Percentiles rank a stretch among this genome's conserved stretches.
phyloP scores from a whole-genome alignment of 176 grass and related monocot genomes.

The Tillandsia fasciculata region DNA sequence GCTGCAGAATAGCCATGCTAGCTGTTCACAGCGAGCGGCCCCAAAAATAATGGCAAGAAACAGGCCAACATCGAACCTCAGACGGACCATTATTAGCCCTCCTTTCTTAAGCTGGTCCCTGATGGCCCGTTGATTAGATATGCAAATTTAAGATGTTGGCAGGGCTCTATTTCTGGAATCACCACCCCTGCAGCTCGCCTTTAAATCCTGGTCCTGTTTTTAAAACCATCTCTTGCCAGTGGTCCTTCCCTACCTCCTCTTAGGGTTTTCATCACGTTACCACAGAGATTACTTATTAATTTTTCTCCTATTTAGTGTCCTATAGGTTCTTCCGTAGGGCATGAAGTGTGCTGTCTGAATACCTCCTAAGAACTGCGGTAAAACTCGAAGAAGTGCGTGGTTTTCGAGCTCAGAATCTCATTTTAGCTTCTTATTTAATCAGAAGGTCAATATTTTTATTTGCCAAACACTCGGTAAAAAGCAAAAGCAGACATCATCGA shows the following conservation, averaged over 20 bases:
- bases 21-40: not conserved
- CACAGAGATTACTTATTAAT: not conserved
- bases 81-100: not conserved
- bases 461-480: too few relatives aligned
- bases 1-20: not conserved
- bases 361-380: too few relatives aligned
- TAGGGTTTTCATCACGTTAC: not conserved
- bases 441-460: too few relatives aligned
- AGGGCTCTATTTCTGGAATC: not conserved
- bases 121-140: not conserved
- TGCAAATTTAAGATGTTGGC: not conserved
- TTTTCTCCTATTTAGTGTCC: not conserved
- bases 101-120: conserved; percentile 1
- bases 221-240: not conserved
- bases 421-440: too few relatives aligned
- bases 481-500: too few relatives aligned
- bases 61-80: not conserved
- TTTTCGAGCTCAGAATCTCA: too few relatives aligned
- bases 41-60: not conserved
- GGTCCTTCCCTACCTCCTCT: not conserved
- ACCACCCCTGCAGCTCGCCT: not conserved
- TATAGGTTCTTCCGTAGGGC: too few relatives aligned
- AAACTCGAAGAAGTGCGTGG: too few relatives aligned
- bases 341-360: too few relatives aligned
- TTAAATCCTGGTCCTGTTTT: not conserved